Conservation (phyloP, 257 asterid genomes). For the Lycium barbarum region DNA sequence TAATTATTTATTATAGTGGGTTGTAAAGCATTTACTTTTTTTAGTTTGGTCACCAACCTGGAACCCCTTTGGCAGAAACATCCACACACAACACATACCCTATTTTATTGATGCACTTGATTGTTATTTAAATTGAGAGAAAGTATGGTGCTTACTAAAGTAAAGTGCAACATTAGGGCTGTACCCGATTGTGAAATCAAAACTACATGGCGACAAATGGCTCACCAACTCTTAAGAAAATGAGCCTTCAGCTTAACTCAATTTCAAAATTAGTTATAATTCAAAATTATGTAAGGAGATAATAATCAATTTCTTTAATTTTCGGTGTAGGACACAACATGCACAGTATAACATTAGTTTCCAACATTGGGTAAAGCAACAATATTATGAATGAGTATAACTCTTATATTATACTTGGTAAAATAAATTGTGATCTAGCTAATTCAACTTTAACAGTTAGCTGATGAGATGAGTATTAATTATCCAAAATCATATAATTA, state of each 20-base stretch:
- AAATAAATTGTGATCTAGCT: neutral
- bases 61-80: no score
- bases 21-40: constrained; percentile 34
- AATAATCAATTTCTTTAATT: neutral
- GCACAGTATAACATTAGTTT: neutral
- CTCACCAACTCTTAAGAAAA: neutral
- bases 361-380: neutral
- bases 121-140: neutral
- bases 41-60: constrained; percentile 27
- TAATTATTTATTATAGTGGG: neutral
- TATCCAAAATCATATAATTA: neutral
- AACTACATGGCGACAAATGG: neutral
- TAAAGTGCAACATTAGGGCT: neutral
- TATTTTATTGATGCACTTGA: neutral
- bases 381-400: neutral
- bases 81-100: neutral
- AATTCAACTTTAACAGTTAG: neutral
- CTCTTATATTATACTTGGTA: neutral
- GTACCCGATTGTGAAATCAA: neutral
- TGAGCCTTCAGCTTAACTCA: neutral
- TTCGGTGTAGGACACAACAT: neutral
- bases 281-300: neutral
- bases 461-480: neutral
- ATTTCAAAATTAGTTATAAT: no score
- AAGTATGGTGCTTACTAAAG: neutral